phyloP scores from a whole-genome alignment of 345 rosid genomes.

The Noccaea bulbosa region DNA sequence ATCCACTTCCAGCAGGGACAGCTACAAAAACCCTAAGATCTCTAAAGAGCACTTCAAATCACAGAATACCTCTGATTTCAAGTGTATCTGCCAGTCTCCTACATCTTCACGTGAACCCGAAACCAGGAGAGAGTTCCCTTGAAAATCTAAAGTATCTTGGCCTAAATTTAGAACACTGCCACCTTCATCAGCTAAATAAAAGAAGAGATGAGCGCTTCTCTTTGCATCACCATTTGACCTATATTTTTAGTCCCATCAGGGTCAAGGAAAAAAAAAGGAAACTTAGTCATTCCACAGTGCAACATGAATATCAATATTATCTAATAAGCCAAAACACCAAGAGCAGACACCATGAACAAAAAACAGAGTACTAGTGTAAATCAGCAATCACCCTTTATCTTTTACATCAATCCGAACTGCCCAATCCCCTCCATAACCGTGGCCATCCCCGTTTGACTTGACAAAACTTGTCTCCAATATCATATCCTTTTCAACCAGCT shows the following conservation, averaged over 20 bases:
- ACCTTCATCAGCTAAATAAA: conserved; percentile 92
- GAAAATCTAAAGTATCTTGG: conserved; percentile 47
- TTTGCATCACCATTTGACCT: conserved; percentile 53
- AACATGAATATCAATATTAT: conserved; percentile 6
- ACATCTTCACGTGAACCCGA: conserved; percentile 74
- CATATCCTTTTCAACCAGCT: conserved; percentile 78
- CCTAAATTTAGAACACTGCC: conserved; percentile 66
- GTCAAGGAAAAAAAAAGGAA: not conserved
- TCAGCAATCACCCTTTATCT: conserved; percentile 57
- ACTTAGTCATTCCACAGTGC: conserved; percentile 19
- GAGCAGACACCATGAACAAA: not conserved
- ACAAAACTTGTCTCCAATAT: conserved; percentile 77
- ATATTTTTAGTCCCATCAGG: conserved; percentile 45
- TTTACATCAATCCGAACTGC: conserved; percentile 71
- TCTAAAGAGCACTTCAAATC: conserved; percentile 3
- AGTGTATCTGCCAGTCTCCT: conserved; percentile 90
- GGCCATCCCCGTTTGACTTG: conserved; percentile 62
- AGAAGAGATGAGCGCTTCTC: conserved; percentile 76
- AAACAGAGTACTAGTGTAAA: conserved; percentile 2
- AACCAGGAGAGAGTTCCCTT: conserved; percentile 67
- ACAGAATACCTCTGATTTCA: conserved; percentile 64
- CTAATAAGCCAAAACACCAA: not conserved
- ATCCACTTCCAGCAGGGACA: conserved; percentile 20
- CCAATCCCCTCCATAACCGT: conserved; percentile 99
- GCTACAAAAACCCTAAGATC: conserved; percentile 4